Conservation (phyloP, 1,139 yeast genomes). For the Hansenula sp. region DNA sequence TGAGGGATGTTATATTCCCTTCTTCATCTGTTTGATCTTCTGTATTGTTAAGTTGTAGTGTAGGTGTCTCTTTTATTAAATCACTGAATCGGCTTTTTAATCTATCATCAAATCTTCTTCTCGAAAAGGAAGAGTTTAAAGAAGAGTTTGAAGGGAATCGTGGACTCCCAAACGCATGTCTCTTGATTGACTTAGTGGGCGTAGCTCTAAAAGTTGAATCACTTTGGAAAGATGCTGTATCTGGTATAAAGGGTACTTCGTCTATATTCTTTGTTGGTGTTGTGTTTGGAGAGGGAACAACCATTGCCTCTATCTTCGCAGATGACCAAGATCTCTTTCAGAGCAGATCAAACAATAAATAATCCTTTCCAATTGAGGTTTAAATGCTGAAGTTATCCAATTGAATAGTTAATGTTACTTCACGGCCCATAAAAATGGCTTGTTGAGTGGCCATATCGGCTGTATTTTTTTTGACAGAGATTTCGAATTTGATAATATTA, state of each 20-base stretch:
- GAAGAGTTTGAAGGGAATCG: slow-evolving; percentile 11
- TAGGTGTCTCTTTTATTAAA: neutral
- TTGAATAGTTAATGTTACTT: too few relatives aligned
- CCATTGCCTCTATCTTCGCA: too few relatives aligned
- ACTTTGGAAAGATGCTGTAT: slow-evolving; percentile 14
- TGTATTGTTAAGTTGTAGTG: neutral
- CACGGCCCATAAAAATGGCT: too few relatives aligned
- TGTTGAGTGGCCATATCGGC: neutral
- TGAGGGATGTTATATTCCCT: slow-evolving; percentile 18
- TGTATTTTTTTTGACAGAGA: too few relatives aligned
- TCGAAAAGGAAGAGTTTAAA: slow-evolving; percentile 7
- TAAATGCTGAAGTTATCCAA: too few relatives aligned
- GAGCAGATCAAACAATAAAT: too few relatives aligned
- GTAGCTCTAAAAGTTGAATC: slow-evolving; percentile 9
- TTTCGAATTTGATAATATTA: too few relatives aligned
- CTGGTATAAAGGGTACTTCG: slow-evolving; percentile 3
- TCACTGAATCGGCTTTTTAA: slow-evolving; percentile 24
- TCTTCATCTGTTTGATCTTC: neutral
- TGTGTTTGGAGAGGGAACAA: neutral
- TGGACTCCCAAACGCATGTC: slow-evolving; percentile 5
- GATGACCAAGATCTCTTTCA: too few relatives aligned
- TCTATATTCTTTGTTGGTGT: slow-evolving; percentile 2
- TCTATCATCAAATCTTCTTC: slow-evolving; percentile 25
- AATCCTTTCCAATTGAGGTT: too few relatives aligned
- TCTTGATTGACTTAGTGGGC: slow-evolving; percentile 5